A percentile compares a stretch with the other conserved stretches of the same genome.
Conservation (phyloP, 257 asterid genomes). For the Solanum paucissectum region DNA sequence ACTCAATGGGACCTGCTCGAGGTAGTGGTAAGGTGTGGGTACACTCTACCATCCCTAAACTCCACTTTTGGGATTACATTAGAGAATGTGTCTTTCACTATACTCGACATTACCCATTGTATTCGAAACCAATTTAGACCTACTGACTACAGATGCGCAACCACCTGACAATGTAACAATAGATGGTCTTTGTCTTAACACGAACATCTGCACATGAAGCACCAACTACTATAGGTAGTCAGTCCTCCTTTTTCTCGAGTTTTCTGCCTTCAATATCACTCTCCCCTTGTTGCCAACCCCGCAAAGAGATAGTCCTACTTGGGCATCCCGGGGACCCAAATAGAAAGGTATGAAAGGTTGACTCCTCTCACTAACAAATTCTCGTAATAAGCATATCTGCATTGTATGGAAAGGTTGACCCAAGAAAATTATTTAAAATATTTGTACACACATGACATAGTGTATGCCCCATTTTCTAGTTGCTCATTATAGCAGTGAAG, state of each 20-base stretch:
- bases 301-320: neutral
- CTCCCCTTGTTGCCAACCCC: neutral
- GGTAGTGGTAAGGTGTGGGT: no score
- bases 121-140: no score
- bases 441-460: neutral
- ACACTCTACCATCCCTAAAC: fast-evolving
- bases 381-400: neutral
- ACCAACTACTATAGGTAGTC: neutral
- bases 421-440: no score
- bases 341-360: neutral
- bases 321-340: neutral
- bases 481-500: neutral
- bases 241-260: neutral
- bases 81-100: no score
- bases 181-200: neutral
- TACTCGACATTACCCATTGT: no score
- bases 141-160: no score
- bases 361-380: neutral
- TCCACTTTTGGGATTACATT: neutral
- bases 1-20: neutral
- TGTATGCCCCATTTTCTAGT: neutral
- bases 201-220: neutral
- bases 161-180: neutral
- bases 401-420: no score
- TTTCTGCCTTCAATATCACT: neutral